Evolutionary conservation across 1,284 basidiomycete genomes (phyloP).

Genomic region (Pseudomicrostroma phylloplanum): DNA sequence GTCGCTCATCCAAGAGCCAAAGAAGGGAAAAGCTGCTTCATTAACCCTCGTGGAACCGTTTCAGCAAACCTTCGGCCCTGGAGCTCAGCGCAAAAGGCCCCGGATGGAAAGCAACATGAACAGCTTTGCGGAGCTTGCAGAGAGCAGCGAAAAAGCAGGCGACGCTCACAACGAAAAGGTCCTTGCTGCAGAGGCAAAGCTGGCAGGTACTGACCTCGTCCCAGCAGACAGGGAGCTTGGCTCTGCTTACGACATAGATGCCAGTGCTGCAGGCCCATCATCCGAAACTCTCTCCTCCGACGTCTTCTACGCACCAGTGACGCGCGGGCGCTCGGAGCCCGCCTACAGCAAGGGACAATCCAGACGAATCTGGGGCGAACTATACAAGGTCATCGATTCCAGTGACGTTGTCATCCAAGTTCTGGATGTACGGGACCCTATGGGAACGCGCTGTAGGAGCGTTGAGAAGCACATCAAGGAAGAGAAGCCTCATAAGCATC

Average conservation of each 20-base stretch:
- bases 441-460: slow-evolving; percentile 94
- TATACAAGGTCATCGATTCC: slow-evolving; percentile 99
- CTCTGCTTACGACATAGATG: slow-evolving; percentile 14
- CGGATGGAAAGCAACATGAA: slow-evolving; percentile 41
- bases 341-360: slow-evolving; percentile 50
- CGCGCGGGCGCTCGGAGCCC: slow-evolving; percentile 46
- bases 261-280: neutral
- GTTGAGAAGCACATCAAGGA: slow-evolving; percentile 89
- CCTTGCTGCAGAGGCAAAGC: slow-evolving; percentile 33
- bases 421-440: slow-evolving; percentile 88
- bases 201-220: slow-evolving; percentile 40
- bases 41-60: slow-evolving; percentile 46
- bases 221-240: slow-evolving; percentile 46
- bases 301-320: slow-evolving; percentile 44
- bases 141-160: slow-evolving; percentile 31
- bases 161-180: slow-evolving; percentile 34
- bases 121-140: slow-evolving; percentile 45
- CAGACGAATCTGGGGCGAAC: slow-evolving; percentile 82
- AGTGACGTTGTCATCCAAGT: slow-evolving; percentile 95
- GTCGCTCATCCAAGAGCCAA: slow-evolving; percentile 45
- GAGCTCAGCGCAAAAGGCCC: slow-evolving; percentile 47
- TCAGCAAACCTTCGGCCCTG: slow-evolving; percentile 45
- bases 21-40: slow-evolving; percentile 38
- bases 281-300: slow-evolving; percentile 19
- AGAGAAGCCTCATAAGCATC: slow-evolving; percentile 94